Base-by-base conservation (phyloP, 139 green algal genomes). In the Tetradesmus lagerheimii region DNA sequence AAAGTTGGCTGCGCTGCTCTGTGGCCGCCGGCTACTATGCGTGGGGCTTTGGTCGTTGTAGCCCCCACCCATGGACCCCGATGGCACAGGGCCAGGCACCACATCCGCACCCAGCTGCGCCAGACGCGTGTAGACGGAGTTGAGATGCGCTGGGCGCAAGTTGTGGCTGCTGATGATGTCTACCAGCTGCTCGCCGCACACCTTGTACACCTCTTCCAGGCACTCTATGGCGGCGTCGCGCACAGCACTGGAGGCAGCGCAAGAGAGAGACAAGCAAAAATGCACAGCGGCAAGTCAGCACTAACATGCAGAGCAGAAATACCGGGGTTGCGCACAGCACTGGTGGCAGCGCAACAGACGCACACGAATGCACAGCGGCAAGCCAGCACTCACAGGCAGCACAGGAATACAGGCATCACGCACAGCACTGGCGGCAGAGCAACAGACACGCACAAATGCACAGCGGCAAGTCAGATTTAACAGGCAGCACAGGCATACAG, bases 211-310 rank as follows among this genome's bases (percentile, higher is more conserved):
- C 84, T 95, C 94, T 23, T 91, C 81, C 11, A 96, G 82, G 83
- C 93, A 95, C 35, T 91, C 92, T 27, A 93, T 62, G 0, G 94
- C 93, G 9, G 93, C 93, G n/a, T 95, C 93, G 1, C 94, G 89
- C 31, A 96, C 93, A 74, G 76, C 77, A 41, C 93, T 94, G 89
- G 50, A 71, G 18, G 43, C n/a, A 50, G 34, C 2, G 80, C 38
- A 76, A 37, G n/a, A 35, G 15, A 37, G n/a, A 35, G 15, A 34
- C 29, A 43, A 83, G 29, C 39, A 64, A n/a, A 18, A 47, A 16
- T 25, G 75, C 75, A 81, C 15, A 25, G 43, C 6, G 75, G n/a
- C 57, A 71, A 5, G 57, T 71, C 25, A 71, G 1, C 20, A 31
- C n/a, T 8, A 1, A 71, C 20, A n/a, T 31, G 31, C 57, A n/a